Evolutionary conservation across 495 filamentous ascomycete species (phyloP), one percentile per base, ranked within the genome.

Genomic region (Xylaria nigripes): DNA sequence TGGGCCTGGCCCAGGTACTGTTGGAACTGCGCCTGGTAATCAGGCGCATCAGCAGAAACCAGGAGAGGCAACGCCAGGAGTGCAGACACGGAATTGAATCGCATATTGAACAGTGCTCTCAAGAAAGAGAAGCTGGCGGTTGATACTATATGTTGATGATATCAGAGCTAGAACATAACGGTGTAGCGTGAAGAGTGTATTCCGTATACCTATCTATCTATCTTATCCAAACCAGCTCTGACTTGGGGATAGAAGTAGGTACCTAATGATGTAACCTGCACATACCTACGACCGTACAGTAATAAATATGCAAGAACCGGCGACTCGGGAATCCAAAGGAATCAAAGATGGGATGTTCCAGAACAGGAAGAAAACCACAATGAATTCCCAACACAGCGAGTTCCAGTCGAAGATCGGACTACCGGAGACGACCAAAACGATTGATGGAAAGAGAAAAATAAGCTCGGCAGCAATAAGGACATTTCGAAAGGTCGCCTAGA

Each of bases 11-110:
- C 65, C 44, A 78, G 58, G 59, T 77, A 74, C 57, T 89, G 84
- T 46, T 76, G 74, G 60, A 90, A 81, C 52, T 71, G 85, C 71
- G 77, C 92, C 82, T 72, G 86, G 74, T 76, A 90, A 77, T 67
- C 68, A 10, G 73, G 70, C 45, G 67, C 63, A 45, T 77, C 73
- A 58, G 72, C 72, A 12, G 86, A 86, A 52, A 83, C 85, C 62
- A 93, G 73, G 21, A 85, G 76, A 54, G 87, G 84, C 59, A 91
- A 80, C 56, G 78, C 74, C 55, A 89, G 75, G 32, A 83, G 58
- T 58, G 87, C 61, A 25, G 72, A 69, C 23, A 79, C 55, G 46
- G 81, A 74, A 56, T 82, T 77, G 74, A 88, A 80, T 68, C 85
- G 88, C 88, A 93, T 93, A 61, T 61, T 62, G 56, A 56, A 34